These are phyloP conservation scores for Phytophthora idaei DNA, from an alignment of 352 stramenopile species.

Conservation along the genomic window DNA sequence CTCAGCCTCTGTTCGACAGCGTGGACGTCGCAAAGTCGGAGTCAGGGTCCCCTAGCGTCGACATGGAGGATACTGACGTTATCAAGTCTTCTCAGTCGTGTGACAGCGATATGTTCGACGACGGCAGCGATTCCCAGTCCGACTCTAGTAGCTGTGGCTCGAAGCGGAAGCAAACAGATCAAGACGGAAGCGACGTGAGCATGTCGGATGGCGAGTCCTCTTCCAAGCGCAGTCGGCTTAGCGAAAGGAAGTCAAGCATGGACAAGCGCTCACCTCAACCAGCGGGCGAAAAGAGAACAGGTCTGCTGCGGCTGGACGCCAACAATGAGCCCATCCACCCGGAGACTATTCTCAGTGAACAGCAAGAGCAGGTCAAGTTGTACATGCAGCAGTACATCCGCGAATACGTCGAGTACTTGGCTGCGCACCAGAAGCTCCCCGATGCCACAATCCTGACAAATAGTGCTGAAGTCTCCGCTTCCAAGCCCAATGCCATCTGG, in stretches of 20 bases:
- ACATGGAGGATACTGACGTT: constrained; percentile 28
- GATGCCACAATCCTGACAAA: not conserved
- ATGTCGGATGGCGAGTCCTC: constrained; percentile 40
- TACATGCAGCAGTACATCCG: constrained; percentile 72
- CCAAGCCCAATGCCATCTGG: constrained; percentile 22
- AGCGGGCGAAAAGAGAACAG: constrained; percentile 2
- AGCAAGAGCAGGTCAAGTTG: constrained; percentile 54
- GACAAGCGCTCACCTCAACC: constrained; percentile 6
- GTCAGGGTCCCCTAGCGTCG: constrained; percentile 10
- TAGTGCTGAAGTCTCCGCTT: constrained; percentile 1
- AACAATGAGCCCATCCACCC: constrained; percentile 56
- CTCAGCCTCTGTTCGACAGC: not conserved
- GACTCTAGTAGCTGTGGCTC: constrained; percentile 44
- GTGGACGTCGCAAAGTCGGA: constrained; percentile 12
- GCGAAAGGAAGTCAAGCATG: constrained; percentile 1
- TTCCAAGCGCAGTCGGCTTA: constrained; percentile 29
- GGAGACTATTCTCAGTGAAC: constrained; percentile 44
- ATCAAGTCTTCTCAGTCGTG: constrained; percentile 66
- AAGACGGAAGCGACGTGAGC: constrained; percentile 31
- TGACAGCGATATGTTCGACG: constrained; percentile 66
- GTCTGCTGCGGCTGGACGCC: constrained; percentile 51
- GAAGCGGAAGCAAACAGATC: constrained; percentile 53
- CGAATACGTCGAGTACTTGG: constrained; percentile 64
- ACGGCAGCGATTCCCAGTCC: constrained; percentile 60
- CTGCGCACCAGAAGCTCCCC: constrained; percentile 28